Base-by-base conservation (phyloP, 2,329 filamentous ascomycete species). In the Pseudogymnoascus sp. region DNA sequence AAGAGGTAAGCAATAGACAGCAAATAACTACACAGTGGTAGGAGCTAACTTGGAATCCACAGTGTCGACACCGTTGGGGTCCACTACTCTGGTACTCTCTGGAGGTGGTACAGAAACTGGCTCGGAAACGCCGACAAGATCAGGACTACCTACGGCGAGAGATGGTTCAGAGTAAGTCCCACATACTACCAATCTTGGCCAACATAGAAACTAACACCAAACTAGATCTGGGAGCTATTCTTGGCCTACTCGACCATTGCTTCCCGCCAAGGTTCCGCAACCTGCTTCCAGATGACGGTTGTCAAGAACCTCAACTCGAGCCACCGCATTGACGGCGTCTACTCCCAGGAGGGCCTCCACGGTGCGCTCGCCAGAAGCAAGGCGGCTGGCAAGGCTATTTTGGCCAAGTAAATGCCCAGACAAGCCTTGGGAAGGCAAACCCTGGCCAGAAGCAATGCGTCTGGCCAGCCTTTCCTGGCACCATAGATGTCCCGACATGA, bases 221-320 rank as follows among this genome's bases (percentile, higher is more conserved):
- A 14, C 12, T 65, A 89, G 86, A 94, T 94, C 73, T 95, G 91
- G 91, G 90, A 95, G 73, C 91, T 86, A 76, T 96, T 96, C 84
- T 83, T 95, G 64, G 89, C 90, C 65, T 92, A 86, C 74, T 90
- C 89, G 16, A 90, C 87, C 72, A 95, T 96, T 73, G 84, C 84
- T 70, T 90, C 90, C 25, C 87, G 91, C 71, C 90, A 95, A 75
- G 91, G 91, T 67, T 81, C 82, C 67, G 91, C 90, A 61, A 91
- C 89, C 32, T 94, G 90, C 81, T 95, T 85, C 79, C 91, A 95
- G 78, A 89, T 96, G 69, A 86, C 86, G 16, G 78, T 91, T 63
- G 88, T 93, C 74, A 95, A 95, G 85, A 95, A 95, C 78, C 81
- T 95, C 75, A 95, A 95, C 79, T 86, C 87, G 35, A 90, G 85